Percentiles rank a stretch among this genome's conserved stretches.
Evolutionary conservation across 306 rosid species (phyloP).

Genomic region (Gynostemma pentaphyllum): DNA sequence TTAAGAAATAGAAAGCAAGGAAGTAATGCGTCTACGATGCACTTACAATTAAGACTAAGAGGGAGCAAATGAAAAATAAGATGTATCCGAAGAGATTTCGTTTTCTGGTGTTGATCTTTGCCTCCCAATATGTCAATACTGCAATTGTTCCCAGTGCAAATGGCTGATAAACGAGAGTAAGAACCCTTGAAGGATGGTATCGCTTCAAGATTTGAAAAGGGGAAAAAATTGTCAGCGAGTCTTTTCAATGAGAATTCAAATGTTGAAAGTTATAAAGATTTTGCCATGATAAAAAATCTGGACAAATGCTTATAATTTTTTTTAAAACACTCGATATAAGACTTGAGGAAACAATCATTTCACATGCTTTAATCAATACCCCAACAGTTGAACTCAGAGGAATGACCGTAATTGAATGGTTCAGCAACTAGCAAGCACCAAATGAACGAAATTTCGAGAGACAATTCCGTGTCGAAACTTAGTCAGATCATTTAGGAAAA

Average conservation of each 20-base stretch:
- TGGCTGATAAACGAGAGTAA: constrained; percentile 80
- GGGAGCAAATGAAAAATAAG: constrained; percentile 47
- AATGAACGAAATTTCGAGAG: too few species aligned
- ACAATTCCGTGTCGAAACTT: too few species aligned
- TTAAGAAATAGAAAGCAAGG: background rate
- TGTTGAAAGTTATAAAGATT: too few species aligned
- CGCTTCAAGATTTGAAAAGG: constrained; percentile 29
- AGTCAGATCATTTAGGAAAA: too few species aligned
- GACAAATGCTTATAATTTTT: too few species aligned
- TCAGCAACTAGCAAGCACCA: too few species aligned
- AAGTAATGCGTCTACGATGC: background rate
- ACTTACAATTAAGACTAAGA: constrained; percentile 51
- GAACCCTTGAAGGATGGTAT: constrained; percentile 74
- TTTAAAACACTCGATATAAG: too few species aligned
- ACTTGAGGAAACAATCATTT: too few species aligned
- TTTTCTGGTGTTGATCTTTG: constrained; percentile 47
- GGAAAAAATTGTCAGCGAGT: background rate
- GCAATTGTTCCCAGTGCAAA: constrained; percentile 58
- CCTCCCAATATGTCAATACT: constrained; percentile 47
- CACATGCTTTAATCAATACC: too few species aligned
- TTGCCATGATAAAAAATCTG: too few species aligned
- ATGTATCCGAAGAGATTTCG: constrained; percentile 55
- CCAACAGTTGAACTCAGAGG: too few species aligned
- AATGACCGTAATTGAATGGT: too few species aligned
- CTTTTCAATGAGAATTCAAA: background rate